Percentiles rank a stretch among this genome's conserved stretches.
Conservation (phyloP, 1,284 basidiomycete species). For the Malassezia obtusa region DNA sequence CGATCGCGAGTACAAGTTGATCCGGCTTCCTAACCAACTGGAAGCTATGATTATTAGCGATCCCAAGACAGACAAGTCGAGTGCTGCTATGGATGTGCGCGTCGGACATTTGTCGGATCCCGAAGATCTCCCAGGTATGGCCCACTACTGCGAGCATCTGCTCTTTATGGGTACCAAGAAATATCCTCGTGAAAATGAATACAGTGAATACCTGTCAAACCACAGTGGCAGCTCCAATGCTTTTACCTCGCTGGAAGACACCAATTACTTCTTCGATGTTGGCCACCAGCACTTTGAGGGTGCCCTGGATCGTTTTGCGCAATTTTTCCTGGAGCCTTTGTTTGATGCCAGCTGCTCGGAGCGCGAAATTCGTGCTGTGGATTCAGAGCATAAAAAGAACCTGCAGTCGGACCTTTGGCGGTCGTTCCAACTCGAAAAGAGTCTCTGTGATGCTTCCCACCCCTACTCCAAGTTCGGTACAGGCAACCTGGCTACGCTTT, state of each 20-base stretch:
- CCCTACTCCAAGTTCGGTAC: constrained; percentile 89
- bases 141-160: constrained; percentile 89
- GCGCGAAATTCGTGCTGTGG: constrained; percentile 90
- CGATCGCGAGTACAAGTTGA: constrained; percentile 53
- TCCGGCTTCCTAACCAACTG: constrained; percentile 76
- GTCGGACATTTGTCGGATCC: constrained; percentile 92
- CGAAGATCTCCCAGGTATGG: constrained; percentile 57
- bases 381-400: constrained; percentile 98
- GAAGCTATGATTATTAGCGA: constrained; percentile 80
- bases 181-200: constrained; percentile 45
- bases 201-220: constrained; percentile 66
- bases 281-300: constrained; percentile 71
- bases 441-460: constrained; percentile 65
- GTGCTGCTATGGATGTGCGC: constrained; percentile 86
- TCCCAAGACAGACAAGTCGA: constrained; percentile 79
- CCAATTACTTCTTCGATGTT: constrained; percentile 86
- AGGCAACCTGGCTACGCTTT: constrained; percentile 76
- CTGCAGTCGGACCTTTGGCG: constrained; percentile 89
- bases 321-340: constrained; percentile 86
- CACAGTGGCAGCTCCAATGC: constrained; percentile 90
- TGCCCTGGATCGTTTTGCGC: constrained; percentile 80
- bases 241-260: constrained; percentile 83
- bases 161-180: constrained; percentile 70
- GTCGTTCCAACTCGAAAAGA: constrained; percentile 92
- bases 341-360: constrained; percentile 83